Percentiles rank a stretch among this genome's conserved stretches.
These are phyloP conservation scores for Polyporus tsugae DNA, from an alignment of 1,284 basidiomycete genomes.

Conservation along the genomic window DNA sequence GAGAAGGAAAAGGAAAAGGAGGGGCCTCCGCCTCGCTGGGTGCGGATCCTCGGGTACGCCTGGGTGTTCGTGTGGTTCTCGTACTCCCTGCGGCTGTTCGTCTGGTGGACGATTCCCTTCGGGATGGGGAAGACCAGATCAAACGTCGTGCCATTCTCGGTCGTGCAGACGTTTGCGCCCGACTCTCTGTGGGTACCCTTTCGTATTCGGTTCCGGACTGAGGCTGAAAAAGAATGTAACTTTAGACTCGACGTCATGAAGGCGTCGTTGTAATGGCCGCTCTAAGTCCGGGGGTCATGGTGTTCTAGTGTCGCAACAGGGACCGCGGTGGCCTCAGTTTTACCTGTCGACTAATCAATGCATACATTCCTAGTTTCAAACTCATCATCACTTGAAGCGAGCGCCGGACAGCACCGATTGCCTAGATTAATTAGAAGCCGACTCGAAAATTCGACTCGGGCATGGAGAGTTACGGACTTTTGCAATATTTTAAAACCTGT, in stretches of 20 bases:
- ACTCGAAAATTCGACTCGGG: too few species aligned
- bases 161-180: background rate
- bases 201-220: background rate
- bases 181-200: background rate
- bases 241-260: background rate
- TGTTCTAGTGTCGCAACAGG: too few species aligned
- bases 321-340: background rate
- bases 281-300: background rate
- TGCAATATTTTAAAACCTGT: too few species aligned
- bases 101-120: background rate
- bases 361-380: background rate
- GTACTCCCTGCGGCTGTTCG: background rate
- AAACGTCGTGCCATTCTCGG: background rate
- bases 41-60: background rate
- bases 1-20: background rate
- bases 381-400: background rate
- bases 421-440: too few species aligned
- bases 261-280: background rate
- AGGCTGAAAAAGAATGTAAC: background rate
- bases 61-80: conserved; percentile 34
- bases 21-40: conserved; percentile 18
- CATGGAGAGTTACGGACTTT: too few species aligned
- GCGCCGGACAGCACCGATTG: background rate
- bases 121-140: background rate
- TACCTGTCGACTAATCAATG: background rate